A percentile compares a stretch with the other conserved stretches of the same genome.
These are phyloP conservation scores for Handroanthus guayacan DNA, from an alignment of 257 asterid species.

Conservation along the genomic window DNA sequence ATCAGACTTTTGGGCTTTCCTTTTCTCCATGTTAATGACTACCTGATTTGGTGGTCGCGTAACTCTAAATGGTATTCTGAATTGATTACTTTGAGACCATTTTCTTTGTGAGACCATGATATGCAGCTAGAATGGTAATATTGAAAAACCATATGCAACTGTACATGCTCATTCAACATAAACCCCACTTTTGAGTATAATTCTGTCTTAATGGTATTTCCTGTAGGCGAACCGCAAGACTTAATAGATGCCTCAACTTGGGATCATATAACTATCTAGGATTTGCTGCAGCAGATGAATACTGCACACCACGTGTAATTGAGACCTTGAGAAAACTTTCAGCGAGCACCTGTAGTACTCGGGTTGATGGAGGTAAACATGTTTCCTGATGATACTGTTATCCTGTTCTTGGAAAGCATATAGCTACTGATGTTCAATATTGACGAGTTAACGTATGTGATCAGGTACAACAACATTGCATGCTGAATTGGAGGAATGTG, in stretches of 20 bases:
- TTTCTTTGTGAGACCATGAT: neutral
- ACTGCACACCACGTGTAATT: constrained; percentile 80
- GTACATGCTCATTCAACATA: constrained; percentile 15
- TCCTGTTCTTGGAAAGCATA: neutral
- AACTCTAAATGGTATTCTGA: neutral
- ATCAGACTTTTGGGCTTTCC: constrained; percentile 3
- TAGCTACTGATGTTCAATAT: neutral
- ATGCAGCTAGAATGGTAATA: neutral
- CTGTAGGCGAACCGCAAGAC: constrained; percentile 66
- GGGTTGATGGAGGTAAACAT: constrained; percentile 77
- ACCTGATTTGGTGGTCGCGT: neutral
- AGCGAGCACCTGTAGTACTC: constrained; percentile 79
- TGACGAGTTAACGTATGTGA: constrained; percentile 4
- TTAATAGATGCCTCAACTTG: constrained; percentile 72
- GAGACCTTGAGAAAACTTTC: constrained; percentile 68
- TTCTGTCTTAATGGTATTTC: constrained; percentile 9
- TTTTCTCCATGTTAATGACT: neutral
- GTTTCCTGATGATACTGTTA: constrained; percentile 6
- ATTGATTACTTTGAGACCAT: neutral
- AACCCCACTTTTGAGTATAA: neutral
- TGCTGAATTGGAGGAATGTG: constrained; percentile 73
- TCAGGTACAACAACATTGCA: constrained; percentile 78
- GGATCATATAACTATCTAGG: constrained; percentile 84
- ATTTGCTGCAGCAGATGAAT: constrained; percentile 86
- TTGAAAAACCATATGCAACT: constrained; percentile 48